Conservation (phyloP, 1,284 basidiomycete species). For the Moesziomyces sp. region DNA sequence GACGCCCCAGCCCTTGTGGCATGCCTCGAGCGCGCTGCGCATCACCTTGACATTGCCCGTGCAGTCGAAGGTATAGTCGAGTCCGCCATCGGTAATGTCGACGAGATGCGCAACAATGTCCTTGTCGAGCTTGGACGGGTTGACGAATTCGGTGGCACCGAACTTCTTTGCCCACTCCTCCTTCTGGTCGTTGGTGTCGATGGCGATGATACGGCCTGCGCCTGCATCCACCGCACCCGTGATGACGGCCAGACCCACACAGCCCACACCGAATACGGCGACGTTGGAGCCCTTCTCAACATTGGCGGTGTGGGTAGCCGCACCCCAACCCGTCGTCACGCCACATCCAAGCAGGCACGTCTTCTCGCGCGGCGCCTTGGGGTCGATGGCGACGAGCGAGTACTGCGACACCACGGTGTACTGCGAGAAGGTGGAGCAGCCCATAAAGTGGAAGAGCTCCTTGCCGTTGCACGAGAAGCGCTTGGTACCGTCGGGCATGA, state of each 20-base stretch:
- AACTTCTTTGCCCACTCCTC: conserved; percentile 84
- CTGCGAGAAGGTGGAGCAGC: conserved; percentile 96
- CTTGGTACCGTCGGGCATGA: conserved; percentile 93
- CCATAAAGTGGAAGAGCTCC: conserved; percentile 95
- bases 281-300: conserved; percentile 77
- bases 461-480: conserved; percentile 92
- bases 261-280: conserved; percentile 94
- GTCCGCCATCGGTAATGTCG: conserved; percentile 93
- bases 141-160: conserved; percentile 96
- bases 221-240: conserved; percentile 79
- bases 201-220: conserved; percentile 87
- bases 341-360: conserved; percentile 93
- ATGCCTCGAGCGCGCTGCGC: conserved; percentile 93
- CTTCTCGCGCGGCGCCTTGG: conserved; percentile 88
- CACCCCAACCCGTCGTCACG: conserved; percentile 96
- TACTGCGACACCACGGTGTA: conserved; percentile 99
- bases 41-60: conserved; percentile 97
- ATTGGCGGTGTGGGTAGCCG: conserved; percentile 75
- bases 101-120: conserved; percentile 87
- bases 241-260: conserved; percentile 88
- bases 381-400: conserved; percentile 89
- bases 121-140: conserved; percentile 78
- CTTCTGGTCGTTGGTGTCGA: conserved; percentile 92
- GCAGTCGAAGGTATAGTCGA: conserved; percentile 94
- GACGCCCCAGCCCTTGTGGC: conserved; percentile 88